Evolutionary conservation across 352 stramenopile species (phyloP).

Genomic region (Thraustochytrium aureum): DNA sequence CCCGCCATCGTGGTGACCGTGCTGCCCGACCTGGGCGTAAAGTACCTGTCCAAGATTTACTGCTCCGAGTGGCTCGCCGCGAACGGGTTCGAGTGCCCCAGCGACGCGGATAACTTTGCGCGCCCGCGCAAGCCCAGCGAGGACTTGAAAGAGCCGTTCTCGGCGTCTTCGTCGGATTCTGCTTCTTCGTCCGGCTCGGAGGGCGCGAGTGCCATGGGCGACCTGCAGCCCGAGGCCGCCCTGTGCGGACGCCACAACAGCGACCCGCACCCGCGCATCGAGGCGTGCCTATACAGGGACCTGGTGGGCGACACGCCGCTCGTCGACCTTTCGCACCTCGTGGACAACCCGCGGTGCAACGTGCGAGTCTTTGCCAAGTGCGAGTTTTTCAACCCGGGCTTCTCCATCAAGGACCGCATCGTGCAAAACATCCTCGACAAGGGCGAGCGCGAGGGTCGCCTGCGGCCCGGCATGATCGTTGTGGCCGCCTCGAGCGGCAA

Average conservation of each 20-base stretch:
- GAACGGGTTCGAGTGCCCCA: slow-evolving; percentile 26
- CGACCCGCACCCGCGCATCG: slow-evolving; percentile 7
- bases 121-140: no score
- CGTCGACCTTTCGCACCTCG: slow-evolving; percentile 35
- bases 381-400: slow-evolving; percentile 56
- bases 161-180: neutral
- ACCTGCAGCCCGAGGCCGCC: slow-evolving; percentile 2
- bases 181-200: neutral
- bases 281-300: slow-evolving; percentile 49
- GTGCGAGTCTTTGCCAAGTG: slow-evolving; percentile 46
- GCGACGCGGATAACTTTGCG: neutral
- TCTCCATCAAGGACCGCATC: slow-evolving; percentile 52
- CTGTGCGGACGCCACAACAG: neutral
- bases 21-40: slow-evolving; percentile 39
- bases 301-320: slow-evolving; percentile 51
- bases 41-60: slow-evolving; percentile 56
- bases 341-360: slow-evolving; percentile 4
- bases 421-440: slow-evolving; percentile 56
- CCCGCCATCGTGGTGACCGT: slow-evolving; percentile 46
- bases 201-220: neutral
- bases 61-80: slow-evolving; percentile 47
- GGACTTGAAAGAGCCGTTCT: neutral
- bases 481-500: slow-evolving; percentile 94
- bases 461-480: slow-evolving; percentile 61
- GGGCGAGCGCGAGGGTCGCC: slow-evolving; percentile 34